phyloP scores from a whole-genome alignment of 305 asterid species.

The Striga hermonthica region DNA sequence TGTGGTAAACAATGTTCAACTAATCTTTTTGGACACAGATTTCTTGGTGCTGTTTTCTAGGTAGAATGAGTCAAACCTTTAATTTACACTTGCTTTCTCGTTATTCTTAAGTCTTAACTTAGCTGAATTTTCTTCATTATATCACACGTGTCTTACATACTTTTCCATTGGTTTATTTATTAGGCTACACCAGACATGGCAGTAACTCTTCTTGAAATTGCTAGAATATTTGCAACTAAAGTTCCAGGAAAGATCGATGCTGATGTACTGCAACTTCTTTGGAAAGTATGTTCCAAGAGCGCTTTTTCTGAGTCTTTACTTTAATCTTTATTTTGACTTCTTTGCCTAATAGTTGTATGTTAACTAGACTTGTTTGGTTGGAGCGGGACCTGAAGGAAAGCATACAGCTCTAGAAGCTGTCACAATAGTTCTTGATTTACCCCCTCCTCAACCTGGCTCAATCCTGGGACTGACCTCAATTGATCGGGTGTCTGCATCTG shows the following conservation, averaged over 20 bases:
- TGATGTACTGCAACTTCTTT: conserved; percentile 93
- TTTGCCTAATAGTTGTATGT: conserved; percentile 30
- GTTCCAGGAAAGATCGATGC: conserved; percentile 99
- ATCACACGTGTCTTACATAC: conserved; percentile 25
- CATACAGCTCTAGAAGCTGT: conserved; percentile 99
- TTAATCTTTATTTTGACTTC: conserved; percentile 27
- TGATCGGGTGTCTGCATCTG: conserved; percentile 88
- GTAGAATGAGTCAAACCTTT: conserved; percentile 12
- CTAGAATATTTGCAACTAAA: conserved; percentile 94
- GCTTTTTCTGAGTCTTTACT: conserved; percentile 18
- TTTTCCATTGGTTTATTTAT: conserved; percentile 33
- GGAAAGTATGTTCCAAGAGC: conserved; percentile 70
- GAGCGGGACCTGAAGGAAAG: conserved; percentile 98
- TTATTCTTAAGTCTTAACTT: conserved; percentile 19
- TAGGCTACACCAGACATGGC: conserved; percentile 99
- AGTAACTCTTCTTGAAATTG: conserved; percentile 96
- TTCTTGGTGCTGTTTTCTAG: neutral
- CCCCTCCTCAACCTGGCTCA: conserved; percentile 98
- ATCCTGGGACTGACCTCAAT: conserved; percentile 70
- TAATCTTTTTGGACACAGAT: conserved; percentile 7
- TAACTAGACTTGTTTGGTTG: conserved; percentile 92
- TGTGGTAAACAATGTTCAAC: conserved; percentile 20
- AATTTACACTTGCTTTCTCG: conserved; percentile 12
- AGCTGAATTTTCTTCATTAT: conserved; percentile 8
- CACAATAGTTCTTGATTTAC: conserved; percentile 94